phyloP scores from a whole-genome alignment of 106 monocot genomes.

The Cymbidium sinense region DNA sequence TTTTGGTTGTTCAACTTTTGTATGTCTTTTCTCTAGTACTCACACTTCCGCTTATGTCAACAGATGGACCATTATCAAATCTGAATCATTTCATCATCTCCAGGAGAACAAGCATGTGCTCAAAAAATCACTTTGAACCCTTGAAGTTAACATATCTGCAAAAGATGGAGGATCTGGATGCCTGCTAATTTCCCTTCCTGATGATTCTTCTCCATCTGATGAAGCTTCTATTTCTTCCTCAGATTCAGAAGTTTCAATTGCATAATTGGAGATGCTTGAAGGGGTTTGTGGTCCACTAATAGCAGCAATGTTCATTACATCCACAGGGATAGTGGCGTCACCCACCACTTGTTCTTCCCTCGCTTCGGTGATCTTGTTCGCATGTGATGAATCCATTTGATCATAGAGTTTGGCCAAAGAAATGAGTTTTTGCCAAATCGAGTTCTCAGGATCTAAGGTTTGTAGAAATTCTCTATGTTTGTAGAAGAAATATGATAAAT shows the following conservation, averaged over 20 bases:
- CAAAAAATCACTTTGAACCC: conserved; percentile 2
- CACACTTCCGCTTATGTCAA: too few relatives aligned
- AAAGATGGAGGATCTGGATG: conserved; percentile 32
- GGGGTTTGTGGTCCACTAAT: conserved; percentile 17
- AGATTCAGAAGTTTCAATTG: background rate
- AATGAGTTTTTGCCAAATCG: conserved; percentile 5
- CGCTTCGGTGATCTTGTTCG: background rate
- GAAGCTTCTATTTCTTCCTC: conserved; percentile 21
- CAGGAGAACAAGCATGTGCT: background rate
- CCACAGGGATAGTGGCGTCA: background rate
- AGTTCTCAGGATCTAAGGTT: background rate
- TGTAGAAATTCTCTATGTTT: conserved; percentile 8
- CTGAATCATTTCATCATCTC: too few relatives aligned
- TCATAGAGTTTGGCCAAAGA: conserved; percentile 20
- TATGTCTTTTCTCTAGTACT: too few relatives aligned
- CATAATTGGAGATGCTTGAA: conserved; percentile 12
- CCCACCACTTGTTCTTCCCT: background rate
- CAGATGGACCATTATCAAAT: too few relatives aligned
- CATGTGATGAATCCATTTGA: conserved; percentile 11
- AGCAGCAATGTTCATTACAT: background rate
- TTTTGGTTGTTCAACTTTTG: too few relatives aligned
- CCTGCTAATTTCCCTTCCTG: conserved; percentile 23
- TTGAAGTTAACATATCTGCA: conserved; percentile 24
- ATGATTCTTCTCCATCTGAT: conserved; percentile 9
- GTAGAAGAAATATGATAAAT: conserved; percentile 10